Base-by-base conservation (phyloP, 1,139 yeast genomes). In the Geotrichum histeridarum region DNA sequence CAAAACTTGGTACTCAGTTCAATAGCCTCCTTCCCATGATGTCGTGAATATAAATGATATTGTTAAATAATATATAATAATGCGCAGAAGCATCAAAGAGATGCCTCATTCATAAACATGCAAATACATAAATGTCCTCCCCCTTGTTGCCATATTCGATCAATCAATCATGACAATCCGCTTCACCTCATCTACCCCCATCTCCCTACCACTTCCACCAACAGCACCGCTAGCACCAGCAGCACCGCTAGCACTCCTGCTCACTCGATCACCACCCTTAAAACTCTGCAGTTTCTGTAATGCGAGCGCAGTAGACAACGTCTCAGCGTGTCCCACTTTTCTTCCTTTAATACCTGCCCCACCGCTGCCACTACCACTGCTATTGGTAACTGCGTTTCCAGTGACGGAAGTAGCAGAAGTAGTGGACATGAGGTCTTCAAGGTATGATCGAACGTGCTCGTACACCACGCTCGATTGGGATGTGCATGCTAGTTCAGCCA, bases 291-390 rank as follows among this genome's bases (percentile, higher is more conserved):
- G 27, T 38, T 53, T 49, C 14, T 48, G 55, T 17, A 41, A 31
- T 14, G 54, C 53, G 39, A 49, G 17, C 12, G 52, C 52, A 8
- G 48, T 49, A n/a, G 52, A 49, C 31, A 49, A 32, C 30, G 46
- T 49, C 8, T 49, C 50, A 9, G 42, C 27, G 5, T 15, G 35
- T 11, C 12, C 15, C 27, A 15, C 14, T 4, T 14, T 8, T 4
- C 18, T 37, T 8, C n/a, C 33, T 8, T 32, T 12, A 8, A 3
- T 4, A 5, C 49, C 36, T 7, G 32, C 22, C 27, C 17, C 1
- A 17, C 11, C 35, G 4, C 18, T 31, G 27, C 32, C 27, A 42
- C 45, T 27, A 42, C 11, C 9, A 4, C 15, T 12, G 39, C 48
- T 33, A 8, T 4, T 37, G 3, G 18, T 14, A 17, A 17, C 37